Base-by-base conservation (phyloP, 2,329 filamentous ascomycete genomes). In the Verticillium nubilum region DNA sequence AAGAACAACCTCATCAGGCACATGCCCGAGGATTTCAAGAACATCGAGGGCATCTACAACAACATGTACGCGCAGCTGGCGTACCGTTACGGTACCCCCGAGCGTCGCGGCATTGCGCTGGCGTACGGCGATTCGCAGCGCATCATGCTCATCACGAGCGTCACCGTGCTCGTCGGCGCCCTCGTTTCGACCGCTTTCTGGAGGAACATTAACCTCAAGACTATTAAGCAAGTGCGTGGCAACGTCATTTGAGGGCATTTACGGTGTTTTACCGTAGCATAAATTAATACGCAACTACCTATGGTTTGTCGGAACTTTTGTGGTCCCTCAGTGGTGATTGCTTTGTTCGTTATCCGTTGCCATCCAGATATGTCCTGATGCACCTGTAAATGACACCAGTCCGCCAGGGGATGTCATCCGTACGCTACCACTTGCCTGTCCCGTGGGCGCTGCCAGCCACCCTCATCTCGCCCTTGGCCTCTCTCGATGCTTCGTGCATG, bases 401-500 rank as follows among this genome's bases (percentile, higher is more conserved):
- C n/a, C n/a, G n/a, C n/a, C n/a, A n/a, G n/a, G n/a, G n/a, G n/a
- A n/a, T n/a, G n/a, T n/a, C n/a, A n/a, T n/a, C n/a, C n/a, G n/a
- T n/a, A n/a, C n/a, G 29, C 26, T 29, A 61, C 61, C 60, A 62
- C 28, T 27, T 61, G 4, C 62, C 62, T 1, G 58, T 29, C 58
- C 62, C 63, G 58, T 67, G 65, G 55, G 77, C 19, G 19, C 70
- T 79, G 7, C 77, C 76, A 5, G 77, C 78, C 55, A 78, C 72
- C 61, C 83, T 82, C 63, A 84, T 69, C 72, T 87, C 80, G 0
- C 84, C 86, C 71, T 73, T 86, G 0, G 87, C 87, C 63, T 78
- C 73, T n/a, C 84, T 76, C 54, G 78, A 81, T 1, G 86, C 86
- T 0, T 69, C 71, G 5, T 76, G 72, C 28, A 77, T 73, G 23